Conservation (phyloP, 2,329 filamentous ascomycete species). For the Simplicillium aogashimaense region DNA sequence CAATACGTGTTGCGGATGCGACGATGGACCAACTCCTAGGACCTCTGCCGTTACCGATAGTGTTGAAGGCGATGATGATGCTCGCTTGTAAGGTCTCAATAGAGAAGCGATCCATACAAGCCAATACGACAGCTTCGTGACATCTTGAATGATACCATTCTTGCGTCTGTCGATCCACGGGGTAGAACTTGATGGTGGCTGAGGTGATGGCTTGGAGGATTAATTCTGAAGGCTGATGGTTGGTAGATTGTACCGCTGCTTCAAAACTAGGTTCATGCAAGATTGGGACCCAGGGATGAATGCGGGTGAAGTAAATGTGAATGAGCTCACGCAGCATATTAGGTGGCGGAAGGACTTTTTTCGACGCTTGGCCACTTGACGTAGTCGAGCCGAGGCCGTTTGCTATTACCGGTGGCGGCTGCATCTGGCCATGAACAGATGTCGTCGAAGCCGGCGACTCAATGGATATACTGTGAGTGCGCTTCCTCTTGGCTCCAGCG, state of each 20-base stretch:
- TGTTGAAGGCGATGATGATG: slow-evolving; percentile 22
- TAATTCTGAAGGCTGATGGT: slow-evolving; percentile 4
- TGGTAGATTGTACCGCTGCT: slow-evolving; percentile 1
- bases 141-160: slow-evolving; percentile 6
- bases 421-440: neutral
- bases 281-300: slow-evolving; percentile 8
- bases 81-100: slow-evolving; percentile 22
- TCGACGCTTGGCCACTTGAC: neutral
- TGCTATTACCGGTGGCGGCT: neutral
- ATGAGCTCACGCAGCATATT: slow-evolving; percentile 6
- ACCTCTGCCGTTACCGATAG: slow-evolving; percentile 7
- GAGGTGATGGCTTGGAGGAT: slow-evolving; percentile 6
- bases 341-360: slow-evolving; percentile 4
- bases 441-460: neutral
- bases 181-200: slow-evolving; percentile 6
- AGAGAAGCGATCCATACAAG: slow-evolving; percentile 11
- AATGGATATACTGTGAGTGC: neutral
- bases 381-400: neutral
- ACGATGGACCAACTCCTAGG: slow-evolving; percentile 8
- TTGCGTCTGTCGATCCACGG: slow-evolving; percentile 4
- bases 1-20: slow-evolving; percentile 8
- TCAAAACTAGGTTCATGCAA: slow-evolving; percentile 5
- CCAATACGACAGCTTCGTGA: slow-evolving; percentile 6
- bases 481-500: neutral
- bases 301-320: slow-evolving; percentile 4